Evolutionary conservation across 2,329 filamentous ascomycete genomes (phyloP).

Genomic region (Trichoderma sp.): DNA sequence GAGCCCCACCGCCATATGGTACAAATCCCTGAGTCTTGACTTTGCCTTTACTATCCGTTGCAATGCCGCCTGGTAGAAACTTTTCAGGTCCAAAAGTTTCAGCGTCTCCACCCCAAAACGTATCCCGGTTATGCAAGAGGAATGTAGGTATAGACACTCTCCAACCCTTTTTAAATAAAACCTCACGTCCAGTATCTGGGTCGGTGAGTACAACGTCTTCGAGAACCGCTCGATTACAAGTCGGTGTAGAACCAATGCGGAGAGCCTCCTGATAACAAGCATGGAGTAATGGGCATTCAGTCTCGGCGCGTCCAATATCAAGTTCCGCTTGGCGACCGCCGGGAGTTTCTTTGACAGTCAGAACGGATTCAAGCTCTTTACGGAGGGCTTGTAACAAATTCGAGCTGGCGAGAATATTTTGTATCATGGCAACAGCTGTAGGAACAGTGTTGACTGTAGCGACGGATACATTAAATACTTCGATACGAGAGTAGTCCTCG

Average conservation of each 20-base stretch:
- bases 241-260: neutral
- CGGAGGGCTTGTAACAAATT: neutral
- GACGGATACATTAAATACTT: conserved; percentile 1
- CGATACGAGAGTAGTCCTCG: neutral
- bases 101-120: conserved; percentile 2
- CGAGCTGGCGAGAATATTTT: neutral
- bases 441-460: conserved; percentile 7
- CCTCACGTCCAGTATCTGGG: neutral
- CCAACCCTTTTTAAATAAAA: neutral
- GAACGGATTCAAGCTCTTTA: neutral
- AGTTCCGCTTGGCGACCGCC: neutral
- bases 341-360: neutral
- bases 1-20: conserved; percentile 3
- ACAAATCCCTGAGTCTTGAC: neutral
- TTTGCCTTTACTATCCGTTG: neutral
- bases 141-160: conserved; percentile 3
- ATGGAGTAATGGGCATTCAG: neutral
- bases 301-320: neutral
- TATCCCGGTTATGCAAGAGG: neutral
- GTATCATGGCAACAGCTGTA: neutral
- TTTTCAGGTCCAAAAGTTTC: neutral
- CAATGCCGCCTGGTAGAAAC: neutral
- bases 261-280: conserved; percentile 9
- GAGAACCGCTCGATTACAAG: neutral
- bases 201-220: conserved; percentile 2